Evolutionary conservation across 495 filamentous ascomycete species (phyloP).

Genomic region (Neurospora africana): DNA sequence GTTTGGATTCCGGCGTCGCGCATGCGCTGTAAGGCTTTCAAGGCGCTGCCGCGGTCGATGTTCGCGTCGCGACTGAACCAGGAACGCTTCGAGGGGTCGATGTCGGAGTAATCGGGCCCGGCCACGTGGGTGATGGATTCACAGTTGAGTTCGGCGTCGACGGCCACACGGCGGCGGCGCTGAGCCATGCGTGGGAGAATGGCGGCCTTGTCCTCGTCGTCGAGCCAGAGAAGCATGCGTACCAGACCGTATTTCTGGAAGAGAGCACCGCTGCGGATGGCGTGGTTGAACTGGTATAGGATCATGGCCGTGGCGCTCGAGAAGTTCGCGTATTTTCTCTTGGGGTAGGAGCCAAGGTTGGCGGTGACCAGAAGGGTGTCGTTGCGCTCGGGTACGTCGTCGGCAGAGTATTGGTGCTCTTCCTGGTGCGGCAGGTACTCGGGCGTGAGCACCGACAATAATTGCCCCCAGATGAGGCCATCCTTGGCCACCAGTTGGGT

Average conservation of each 20-base stretch:
- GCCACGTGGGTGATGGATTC: slow-evolving; percentile 37
- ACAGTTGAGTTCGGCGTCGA: slow-evolving; percentile 47
- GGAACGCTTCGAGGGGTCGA: not conserved
- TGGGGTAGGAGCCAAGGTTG: slow-evolving; percentile 40
- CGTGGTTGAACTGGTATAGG: slow-evolving; percentile 36
- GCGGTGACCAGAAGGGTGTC: slow-evolving; percentile 57
- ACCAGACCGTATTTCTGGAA: slow-evolving; percentile 59
- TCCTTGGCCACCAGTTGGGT: slow-evolving; percentile 44
- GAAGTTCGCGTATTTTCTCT: slow-evolving; percentile 22
- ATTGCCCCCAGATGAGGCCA: slow-evolving; percentile 38
- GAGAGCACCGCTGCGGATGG: slow-evolving; percentile 29
- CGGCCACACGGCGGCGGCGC: slow-evolving; percentile 39
- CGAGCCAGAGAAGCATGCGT: slow-evolving; percentile 57
- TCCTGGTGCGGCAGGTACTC: slow-evolving; percentile 42
- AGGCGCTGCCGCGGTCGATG: slow-evolving; percentile 25
- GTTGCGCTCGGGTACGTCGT: slow-evolving; percentile 37
- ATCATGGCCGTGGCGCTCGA: slow-evolving; percentile 32
- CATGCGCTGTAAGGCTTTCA: slow-evolving; percentile 23
- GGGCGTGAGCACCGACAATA: slow-evolving; percentile 36
- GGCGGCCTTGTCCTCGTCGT: slow-evolving; percentile 40
- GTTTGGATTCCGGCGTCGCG: slow-evolving; percentile 18
- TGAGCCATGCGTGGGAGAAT: slow-evolving; percentile 41
- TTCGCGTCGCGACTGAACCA: slow-evolving; percentile 20
- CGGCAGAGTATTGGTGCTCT: slow-evolving; percentile 6
- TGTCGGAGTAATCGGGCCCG: slow-evolving; percentile 12